Evolutionary conservation across 116 monocot genomes (phyloP).

Genomic region (Cymodocea nodosa): DNA sequence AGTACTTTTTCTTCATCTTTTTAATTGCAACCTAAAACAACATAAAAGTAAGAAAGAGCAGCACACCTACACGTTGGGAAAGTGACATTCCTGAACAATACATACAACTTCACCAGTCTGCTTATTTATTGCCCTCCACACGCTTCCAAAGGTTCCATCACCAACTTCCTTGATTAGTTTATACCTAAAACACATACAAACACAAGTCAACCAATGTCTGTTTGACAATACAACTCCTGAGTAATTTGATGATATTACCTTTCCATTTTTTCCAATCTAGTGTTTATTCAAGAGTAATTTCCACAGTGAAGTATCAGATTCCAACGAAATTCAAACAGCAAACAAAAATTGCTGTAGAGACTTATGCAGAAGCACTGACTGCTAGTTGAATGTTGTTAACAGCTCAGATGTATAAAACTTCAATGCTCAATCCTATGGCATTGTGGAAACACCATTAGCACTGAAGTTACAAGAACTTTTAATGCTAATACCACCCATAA

Average conservation of each 20-base stretch:
- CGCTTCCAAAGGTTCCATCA: conserved; percentile 96
- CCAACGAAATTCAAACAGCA: background rate
- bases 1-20: conserved; percentile 98
- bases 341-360: background rate
- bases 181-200: conserved; percentile 35
- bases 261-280: conserved; percentile 25
- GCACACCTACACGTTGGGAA: background rate
- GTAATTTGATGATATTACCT: conserved; percentile 12
- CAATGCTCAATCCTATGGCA: background rate
- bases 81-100: background rate
- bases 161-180: conserved; percentile 93
- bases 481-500: background rate
- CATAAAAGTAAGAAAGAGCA: background rate
- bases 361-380: background rate
- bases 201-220: background rate
- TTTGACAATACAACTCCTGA: background rate
- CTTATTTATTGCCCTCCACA: conserved; percentile 86
- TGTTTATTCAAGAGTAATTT: too few species aligned
- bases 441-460: background rate
- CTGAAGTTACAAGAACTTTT: background rate
- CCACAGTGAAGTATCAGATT: background rate
- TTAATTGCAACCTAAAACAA: conserved; percentile 70
- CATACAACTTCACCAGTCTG: conserved; percentile 81
- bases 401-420: background rate
- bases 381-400: background rate